Evolutionary conservation across 306 rosid genomes (phyloP).

Genomic region (Cucumis cinereus): DNA sequence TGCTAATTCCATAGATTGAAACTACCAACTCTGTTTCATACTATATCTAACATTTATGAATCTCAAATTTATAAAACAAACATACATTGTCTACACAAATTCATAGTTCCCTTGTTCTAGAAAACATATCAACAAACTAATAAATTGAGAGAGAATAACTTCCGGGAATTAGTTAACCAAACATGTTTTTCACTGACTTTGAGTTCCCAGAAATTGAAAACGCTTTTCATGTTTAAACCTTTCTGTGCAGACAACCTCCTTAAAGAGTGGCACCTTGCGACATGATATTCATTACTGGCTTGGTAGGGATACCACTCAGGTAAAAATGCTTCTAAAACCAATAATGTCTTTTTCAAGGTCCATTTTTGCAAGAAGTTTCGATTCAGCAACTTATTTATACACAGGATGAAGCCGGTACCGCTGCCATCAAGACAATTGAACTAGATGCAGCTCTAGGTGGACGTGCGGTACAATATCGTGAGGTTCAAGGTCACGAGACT

Average conservation of each 20-base stretch:
- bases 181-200: not conserved
- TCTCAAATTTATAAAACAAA: not conserved
- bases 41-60: not conserved
- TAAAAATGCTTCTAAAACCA: slow-evolving; percentile 8
- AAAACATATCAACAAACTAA: not conserved
- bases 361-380: slow-evolving; percentile 1
- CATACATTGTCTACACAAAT: not conserved
- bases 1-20: not conserved
- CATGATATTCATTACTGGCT: slow-evolving; percentile 97
- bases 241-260: slow-evolving; percentile 54
- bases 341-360: slow-evolving; percentile 3
- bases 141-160: not conserved
- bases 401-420: slow-evolving; percentile 93
- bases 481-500: slow-evolving; percentile 91
- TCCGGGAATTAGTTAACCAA: not conserved
- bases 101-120: not conserved
- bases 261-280: slow-evolving; percentile 79
- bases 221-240: not conserved
- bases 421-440: slow-evolving; percentile 94
- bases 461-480: slow-evolving; percentile 97
- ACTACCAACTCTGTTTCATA: not conserved
- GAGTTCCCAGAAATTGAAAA: not conserved
- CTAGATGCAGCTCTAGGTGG: slow-evolving; percentile 97
- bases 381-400: slow-evolving; percentile 19
- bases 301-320: slow-evolving; percentile 90